Percentiles rank a stretch among this genome's conserved stretches.
Conservation (phyloP, 495 filamentous ascomycete genomes). For the Penicillium flavigenum region DNA sequence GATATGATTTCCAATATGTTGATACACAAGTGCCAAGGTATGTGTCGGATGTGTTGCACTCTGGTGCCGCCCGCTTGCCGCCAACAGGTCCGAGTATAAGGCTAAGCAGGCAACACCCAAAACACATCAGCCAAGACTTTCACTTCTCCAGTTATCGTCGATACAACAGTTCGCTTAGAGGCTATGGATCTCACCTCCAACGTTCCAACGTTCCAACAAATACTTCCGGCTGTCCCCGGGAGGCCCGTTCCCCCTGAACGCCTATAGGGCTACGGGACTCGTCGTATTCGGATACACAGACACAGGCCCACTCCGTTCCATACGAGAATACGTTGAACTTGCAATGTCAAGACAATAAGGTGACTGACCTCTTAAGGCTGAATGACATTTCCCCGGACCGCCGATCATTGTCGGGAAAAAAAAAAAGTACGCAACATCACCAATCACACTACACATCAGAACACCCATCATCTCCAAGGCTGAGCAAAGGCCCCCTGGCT, state of each 20-base stretch:
- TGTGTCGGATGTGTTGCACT: neutral
- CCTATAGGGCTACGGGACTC: neutral
- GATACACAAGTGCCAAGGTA: no score
- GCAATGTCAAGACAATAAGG: neutral
- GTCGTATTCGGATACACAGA: neutral
- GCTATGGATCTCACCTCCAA: neutral
- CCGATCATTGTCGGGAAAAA: neutral
- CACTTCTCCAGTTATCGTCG: neutral
- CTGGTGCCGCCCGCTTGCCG: neutral
- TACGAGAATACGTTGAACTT: neutral
- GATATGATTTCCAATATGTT: no score
- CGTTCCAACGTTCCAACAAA: neutral
- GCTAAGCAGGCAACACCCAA: neutral
- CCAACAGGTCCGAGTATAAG: neutral
- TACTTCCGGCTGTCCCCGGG: neutral
- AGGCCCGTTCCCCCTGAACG: neutral
- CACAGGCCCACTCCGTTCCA: neutral
- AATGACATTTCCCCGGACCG: neutral
- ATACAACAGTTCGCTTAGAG: neutral
- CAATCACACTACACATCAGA: neutral
- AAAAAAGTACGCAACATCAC: neutral
- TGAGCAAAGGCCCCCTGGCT: slow-evolving; percentile 3
- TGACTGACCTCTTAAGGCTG: neutral
- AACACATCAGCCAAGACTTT: slow-evolving; percentile 1
- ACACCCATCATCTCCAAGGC: neutral